These are phyloP conservation scores for Stygiomarasmius scandens DNA, from an alignment of 1,284 basidiomycete genomes.

Conservation along the genomic window DNA sequence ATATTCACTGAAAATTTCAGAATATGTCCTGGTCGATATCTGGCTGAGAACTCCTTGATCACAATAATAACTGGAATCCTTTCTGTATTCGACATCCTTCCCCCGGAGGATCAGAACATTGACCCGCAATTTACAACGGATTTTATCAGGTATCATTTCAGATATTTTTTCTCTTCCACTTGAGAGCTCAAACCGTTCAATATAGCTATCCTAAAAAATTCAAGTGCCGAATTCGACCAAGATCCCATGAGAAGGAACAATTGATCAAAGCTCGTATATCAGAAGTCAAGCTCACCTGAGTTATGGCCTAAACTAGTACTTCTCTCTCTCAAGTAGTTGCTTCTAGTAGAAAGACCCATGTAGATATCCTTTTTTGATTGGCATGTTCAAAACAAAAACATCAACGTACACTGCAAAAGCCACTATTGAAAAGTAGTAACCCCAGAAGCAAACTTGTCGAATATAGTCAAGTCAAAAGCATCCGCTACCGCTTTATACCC, in stretches of 20 bases:
- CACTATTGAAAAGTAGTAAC: conserved; percentile 5
- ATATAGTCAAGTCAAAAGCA: conserved; percentile 42
- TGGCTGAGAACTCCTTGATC: conserved; percentile 9
- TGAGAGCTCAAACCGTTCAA: not conserved
- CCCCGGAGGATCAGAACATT: not conserved
- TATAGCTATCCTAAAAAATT: conserved; percentile 3
- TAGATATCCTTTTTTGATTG: too few species aligned
- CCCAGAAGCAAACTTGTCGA: conserved; percentile 22
- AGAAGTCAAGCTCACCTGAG: not conserved
- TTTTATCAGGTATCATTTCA: not conserved
- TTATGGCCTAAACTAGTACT: too few species aligned
- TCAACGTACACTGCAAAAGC: too few species aligned
- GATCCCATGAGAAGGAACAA: not conserved
- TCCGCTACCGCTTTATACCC: conserved; percentile 47
- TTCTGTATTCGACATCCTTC: conserved; percentile 9
- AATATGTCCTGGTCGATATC: conserved; percentile 8
- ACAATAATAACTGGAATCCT: conserved; percentile 3
- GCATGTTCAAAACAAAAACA: too few species aligned
- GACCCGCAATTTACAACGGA: not conserved
- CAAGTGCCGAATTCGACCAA: not conserved
- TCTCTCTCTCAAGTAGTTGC: too few species aligned
- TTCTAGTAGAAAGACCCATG: too few species aligned
- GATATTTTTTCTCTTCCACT: not conserved
- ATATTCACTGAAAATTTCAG: not conserved
- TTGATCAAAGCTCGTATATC: not conserved